Base-by-base conservation (phyloP, 352 stramenopile genomes). In the Blastocystis sp. region DNA sequence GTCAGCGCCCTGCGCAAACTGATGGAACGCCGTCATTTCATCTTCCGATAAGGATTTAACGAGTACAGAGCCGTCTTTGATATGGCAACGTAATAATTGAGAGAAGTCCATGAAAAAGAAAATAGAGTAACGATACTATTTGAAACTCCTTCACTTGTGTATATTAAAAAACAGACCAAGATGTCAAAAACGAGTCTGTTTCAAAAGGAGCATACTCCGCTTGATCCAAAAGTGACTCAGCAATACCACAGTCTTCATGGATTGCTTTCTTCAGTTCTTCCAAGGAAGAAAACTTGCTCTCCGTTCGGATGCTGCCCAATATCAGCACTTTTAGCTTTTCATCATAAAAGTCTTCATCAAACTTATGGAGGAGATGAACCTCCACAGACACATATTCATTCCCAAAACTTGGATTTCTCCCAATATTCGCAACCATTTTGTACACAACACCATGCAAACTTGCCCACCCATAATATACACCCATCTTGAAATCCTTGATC, bases 301-400 rank as follows among this genome's bases (percentile, higher is more conserved):
- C 78, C 6, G 63, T 89, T 18, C 78, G 63, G 62, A 79, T 79
- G 37, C 63, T 79, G 2, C 78, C 78, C 47, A 76, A 0, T 53
- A 89, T 65, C 18, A 89, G 8, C 0, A 89, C 78, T 26, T 65
- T 89, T 34, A 89, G 66, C 26, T 53, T 41, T 26, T 89, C 78
- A 65, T 89, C 78, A 5, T 89, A 89, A 78, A 89, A 89, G 66
- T 89, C 78, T 43, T 79, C 18, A 76, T 78, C n/a, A 65, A 89
- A 89, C 39, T 37, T 34, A 45, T 89, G 78, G 43, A 89, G 63
- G 39, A 89, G 47, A 26, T 89, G 66, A 3, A 89, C 78, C 34
- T 89, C 78, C 24, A 89, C 66, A 8, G 78, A 76, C 20, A 89
- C 56, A 37, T 26, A 26, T 13, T 59, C 55, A 54, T 89, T 89